phyloP scores from a whole-genome alignment of 83 land plant genomes.

The Picea engelmannii region DNA sequence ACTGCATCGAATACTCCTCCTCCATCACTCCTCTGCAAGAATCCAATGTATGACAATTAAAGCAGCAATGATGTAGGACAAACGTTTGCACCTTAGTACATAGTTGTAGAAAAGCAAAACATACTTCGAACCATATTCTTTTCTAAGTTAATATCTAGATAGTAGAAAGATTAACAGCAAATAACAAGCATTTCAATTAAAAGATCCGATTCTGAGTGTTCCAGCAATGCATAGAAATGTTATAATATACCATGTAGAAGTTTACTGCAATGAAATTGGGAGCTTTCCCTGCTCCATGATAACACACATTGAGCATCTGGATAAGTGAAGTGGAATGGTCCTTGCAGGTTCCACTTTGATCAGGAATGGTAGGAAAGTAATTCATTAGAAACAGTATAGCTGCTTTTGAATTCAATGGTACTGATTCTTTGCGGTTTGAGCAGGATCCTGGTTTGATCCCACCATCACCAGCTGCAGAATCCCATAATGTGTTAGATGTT shows the following conservation, averaged over 20 bases:
- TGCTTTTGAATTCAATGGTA: constrained; percentile 47
- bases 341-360: constrained; percentile 60
- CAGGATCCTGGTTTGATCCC: constrained; percentile 63
- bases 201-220: neutral
- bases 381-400: constrained; percentile 69
- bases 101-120: neutral
- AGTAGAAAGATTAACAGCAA: neutral
- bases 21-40: constrained; percentile 72
- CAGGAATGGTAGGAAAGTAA: constrained; percentile 72
- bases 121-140: neutral
- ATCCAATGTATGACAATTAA: neutral
- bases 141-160: neutral
- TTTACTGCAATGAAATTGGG: constrained; percentile 86
- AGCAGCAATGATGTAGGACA: neutral
- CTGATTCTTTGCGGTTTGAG: constrained; percentile 69
- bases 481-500: neutral
- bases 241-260: constrained; percentile 68
- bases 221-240: neutral
- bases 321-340: constrained; percentile 57
- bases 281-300: constrained; percentile 67
- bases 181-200: neutral
- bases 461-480: constrained; percentile 72
- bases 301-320: constrained; percentile 65
- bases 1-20: constrained; percentile 67
- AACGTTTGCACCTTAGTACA: neutral